These are phyloP conservation scores for Metschnikowia picachoensis DNA, from an alignment of 805 yeast species.

Conservation along the genomic window DNA sequence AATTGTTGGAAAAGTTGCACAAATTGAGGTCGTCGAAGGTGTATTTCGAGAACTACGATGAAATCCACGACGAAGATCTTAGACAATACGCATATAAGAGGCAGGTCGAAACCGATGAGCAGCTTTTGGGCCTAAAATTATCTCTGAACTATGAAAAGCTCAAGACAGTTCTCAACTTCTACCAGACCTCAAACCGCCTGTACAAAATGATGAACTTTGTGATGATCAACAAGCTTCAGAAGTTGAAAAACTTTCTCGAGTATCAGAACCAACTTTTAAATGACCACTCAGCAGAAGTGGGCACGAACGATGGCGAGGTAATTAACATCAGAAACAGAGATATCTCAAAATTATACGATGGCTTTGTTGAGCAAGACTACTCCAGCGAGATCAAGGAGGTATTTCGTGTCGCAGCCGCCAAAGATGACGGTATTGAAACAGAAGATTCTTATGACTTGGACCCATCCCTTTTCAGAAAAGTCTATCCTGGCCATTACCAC, in stretches of 20 bases:
- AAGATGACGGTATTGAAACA: slow-evolving; percentile 12
- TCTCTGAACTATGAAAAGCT: slow-evolving; percentile 31
- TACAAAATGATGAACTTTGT: slow-evolving; percentile 30
- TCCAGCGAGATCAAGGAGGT: slow-evolving; percentile 27
- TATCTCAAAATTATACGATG: slow-evolving; percentile 25
- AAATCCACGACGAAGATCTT: slow-evolving; percentile 27
- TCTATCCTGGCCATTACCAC: slow-evolving; percentile 11
- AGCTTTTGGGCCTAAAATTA: slow-evolving; percentile 31
- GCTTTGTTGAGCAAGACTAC: slow-evolving; percentile 29
- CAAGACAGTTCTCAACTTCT: slow-evolving; percentile 29
- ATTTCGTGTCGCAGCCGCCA: slow-evolving; percentile 15
- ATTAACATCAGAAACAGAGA: slow-evolving; percentile 20
- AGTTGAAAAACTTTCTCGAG: slow-evolving; percentile 37
- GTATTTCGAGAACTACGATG: slow-evolving; percentile 20
- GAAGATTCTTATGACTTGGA: slow-evolving; percentile 9
- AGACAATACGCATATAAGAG: slow-evolving; percentile 15
- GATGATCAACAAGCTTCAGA: slow-evolving; percentile 33
- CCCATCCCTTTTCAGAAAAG: slow-evolving; percentile 11
- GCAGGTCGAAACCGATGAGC: slow-evolving; percentile 29
- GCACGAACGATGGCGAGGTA: slow-evolving; percentile 12
- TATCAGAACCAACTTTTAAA: slow-evolving; percentile 25
- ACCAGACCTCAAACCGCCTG: slow-evolving; percentile 34
- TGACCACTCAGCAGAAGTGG: slow-evolving; percentile 21
- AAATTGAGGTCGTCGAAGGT: slow-evolving; percentile 26
- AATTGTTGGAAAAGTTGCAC: slow-evolving; percentile 24